Percentiles rank a stretch among this genome's conserved stretches.
These are phyloP conservation scores for Myriangium duriaei DNA, from an alignment of 2,329 filamentous ascomycete species.

Conservation along the genomic window DNA sequence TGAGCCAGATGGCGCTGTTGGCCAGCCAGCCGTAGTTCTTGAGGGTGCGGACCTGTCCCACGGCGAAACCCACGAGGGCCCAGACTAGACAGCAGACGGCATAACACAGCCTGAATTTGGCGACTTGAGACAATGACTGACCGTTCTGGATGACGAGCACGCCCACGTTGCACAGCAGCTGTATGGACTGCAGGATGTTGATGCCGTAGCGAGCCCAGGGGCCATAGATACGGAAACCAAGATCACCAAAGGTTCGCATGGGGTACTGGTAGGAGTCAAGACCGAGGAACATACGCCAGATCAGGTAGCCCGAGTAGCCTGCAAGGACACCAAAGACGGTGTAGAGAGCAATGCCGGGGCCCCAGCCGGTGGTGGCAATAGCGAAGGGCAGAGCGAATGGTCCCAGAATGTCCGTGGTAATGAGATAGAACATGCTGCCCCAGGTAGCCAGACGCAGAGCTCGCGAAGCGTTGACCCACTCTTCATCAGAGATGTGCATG, in stretches of 20 bases:
- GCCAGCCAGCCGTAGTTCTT: constrained; percentile 43
- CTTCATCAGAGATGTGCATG: constrained; percentile 17
- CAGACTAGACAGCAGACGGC: constrained; percentile 28
- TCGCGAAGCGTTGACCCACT: constrained; percentile 25
- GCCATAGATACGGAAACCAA: constrained; percentile 30
- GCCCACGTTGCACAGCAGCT: constrained; percentile 38
- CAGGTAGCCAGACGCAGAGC: constrained; percentile 26
- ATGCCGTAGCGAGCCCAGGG: constrained; percentile 25
- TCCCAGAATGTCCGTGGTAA: constrained; percentile 32
- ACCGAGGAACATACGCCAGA: constrained; percentile 26
- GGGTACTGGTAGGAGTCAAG: constrained; percentile 30
- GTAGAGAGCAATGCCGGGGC: constrained; percentile 26
- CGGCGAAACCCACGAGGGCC: constrained; percentile 37
- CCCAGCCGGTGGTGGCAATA: constrained; percentile 21
- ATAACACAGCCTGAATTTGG: constrained; percentile 18
- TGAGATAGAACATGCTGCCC: constrained; percentile 32
- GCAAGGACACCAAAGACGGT: constrained; percentile 24
- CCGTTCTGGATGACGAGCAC: constrained; percentile 41
- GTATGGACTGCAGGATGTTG: constrained; percentile 28
- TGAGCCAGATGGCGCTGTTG: constrained; percentile 44
- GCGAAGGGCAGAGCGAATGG: constrained; percentile 23
- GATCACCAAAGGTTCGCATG: constrained; percentile 29
- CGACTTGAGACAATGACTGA: constrained; percentile 40
- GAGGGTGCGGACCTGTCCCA: constrained; percentile 45
- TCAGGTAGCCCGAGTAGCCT: constrained; percentile 12